Evolutionary conservation across 2,329 filamentous ascomycete genomes (phyloP).

Genomic region (Ciborinia camelliae): DNA sequence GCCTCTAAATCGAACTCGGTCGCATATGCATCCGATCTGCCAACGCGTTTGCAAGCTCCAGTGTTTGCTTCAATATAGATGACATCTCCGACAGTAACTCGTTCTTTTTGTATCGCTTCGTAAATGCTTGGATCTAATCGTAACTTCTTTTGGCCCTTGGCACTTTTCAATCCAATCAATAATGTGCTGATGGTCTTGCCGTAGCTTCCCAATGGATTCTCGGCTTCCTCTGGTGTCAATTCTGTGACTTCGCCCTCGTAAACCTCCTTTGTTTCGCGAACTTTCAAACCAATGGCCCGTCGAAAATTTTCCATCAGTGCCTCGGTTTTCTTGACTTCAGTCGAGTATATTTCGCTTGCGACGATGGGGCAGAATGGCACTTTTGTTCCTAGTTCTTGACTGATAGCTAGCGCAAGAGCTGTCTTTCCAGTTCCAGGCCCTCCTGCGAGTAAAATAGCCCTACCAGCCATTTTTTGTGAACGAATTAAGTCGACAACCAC

Average conservation of each 20-base stretch:
- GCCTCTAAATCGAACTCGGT: constrained; percentile 98
- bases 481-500: constrained; percentile 94
- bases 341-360: constrained; percentile 95
- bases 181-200: constrained; percentile 96
- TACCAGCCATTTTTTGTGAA: constrained; percentile 95
- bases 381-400: constrained; percentile 95
- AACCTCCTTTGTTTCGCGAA: constrained; percentile 98
- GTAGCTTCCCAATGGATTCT: constrained; percentile 95
- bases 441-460: constrained; percentile 88
- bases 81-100: constrained; percentile 92
- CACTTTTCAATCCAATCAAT: constrained; percentile 90
- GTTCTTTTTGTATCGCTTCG: constrained; percentile 98
- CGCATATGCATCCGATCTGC: constrained; percentile 91
- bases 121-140: constrained; percentile 97
- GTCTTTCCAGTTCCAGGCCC: constrained; percentile 97
- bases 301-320: constrained; percentile 99
- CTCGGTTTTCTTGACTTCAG: constrained; percentile 99
- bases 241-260: constrained; percentile 99
- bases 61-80: constrained; percentile 99
- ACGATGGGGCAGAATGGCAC: constrained; percentile 98
- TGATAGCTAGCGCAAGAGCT: constrained; percentile 89
- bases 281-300: constrained; percentile 90
- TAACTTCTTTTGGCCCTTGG: constrained; percentile 96
- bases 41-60: constrained; percentile 94
- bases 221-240: constrained; percentile 93